Evolutionary conservation across 441 rosid species (phyloP).

Genomic region (Erysimum cheiri): DNA sequence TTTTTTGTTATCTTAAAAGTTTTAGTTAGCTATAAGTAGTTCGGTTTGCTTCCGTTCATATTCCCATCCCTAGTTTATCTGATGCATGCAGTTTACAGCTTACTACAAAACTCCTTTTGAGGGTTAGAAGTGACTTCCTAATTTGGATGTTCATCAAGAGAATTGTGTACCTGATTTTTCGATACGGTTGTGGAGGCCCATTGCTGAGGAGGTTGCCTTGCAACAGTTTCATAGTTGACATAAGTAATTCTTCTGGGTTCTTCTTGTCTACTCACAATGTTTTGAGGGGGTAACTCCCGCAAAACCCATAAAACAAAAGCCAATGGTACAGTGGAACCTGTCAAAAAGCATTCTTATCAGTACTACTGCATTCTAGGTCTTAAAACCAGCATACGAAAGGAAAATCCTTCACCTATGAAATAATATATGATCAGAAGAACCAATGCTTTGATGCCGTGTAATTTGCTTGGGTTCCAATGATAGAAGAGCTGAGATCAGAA

Average conservation of each 20-base stretch:
- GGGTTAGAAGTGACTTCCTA: not conserved
- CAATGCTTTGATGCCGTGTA: conserved; percentile 48
- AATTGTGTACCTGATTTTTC: conserved; percentile 47
- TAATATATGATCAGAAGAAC: conserved; percentile 56
- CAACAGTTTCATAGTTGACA: conserved; percentile 43
- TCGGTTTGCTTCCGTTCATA: too few species aligned
- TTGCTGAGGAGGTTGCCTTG: conserved; percentile 42
- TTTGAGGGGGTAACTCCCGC: conserved; percentile 60
- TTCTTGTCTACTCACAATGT: conserved; percentile 44
- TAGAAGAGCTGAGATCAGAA: conserved; percentile 54
- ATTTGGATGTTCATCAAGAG: conserved; percentile 4
- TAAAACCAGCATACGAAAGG: not conserved
- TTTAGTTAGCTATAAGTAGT: too few species aligned
- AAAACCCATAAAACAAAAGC: conserved; percentile 59
- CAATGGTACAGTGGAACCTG: conserved; percentile 61
- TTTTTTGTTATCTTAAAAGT: too few species aligned
- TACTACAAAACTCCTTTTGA: not conserved
- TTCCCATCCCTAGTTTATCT: not conserved
- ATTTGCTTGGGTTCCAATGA: conserved; percentile 53
- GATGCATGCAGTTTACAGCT: not conserved
- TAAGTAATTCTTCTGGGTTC: conserved; percentile 49
- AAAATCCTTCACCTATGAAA: conserved; percentile 50
- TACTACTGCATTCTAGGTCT: not conserved
- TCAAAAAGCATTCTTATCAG: conserved; percentile 17
- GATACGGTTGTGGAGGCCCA: conserved; percentile 52